Evolutionary conservation across 2,329 filamentous ascomycete genomes (phyloP).

Genomic region (Tolypocladium amazonense): DNA sequence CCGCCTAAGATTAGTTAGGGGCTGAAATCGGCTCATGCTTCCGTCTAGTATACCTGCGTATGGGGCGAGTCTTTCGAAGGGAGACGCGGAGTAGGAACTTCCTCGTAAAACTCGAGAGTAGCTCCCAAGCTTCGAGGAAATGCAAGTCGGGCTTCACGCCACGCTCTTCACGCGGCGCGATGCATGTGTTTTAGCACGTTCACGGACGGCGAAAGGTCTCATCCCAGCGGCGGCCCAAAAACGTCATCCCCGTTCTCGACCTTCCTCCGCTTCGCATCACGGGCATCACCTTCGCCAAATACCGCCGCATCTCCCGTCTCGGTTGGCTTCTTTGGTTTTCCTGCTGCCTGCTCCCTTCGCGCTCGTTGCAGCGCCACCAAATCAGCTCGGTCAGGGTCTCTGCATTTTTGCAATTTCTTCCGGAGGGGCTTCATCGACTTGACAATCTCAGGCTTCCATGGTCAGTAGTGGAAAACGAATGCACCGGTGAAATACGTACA

Average conservation of each 20-base stretch:
- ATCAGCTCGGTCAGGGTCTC: constrained; percentile 65
- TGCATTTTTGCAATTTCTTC: constrained; percentile 61
- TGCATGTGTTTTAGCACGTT: no score
- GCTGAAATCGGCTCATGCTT: background rate
- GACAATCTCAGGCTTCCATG: constrained; percentile 27
- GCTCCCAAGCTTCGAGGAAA: background rate
- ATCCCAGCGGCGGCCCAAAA: constrained; percentile 33
- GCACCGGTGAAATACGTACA: constrained; percentile 21
- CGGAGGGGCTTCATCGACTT: constrained; percentile 45
- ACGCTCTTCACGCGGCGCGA: background rate
- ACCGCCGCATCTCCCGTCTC: constrained; percentile 30
- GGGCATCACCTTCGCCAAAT: constrained; percentile 29
- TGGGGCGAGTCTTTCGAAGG: background rate
- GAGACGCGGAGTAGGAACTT: background rate
- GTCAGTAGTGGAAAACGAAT: background rate
- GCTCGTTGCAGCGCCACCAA: constrained; percentile 58
- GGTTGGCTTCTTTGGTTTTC: constrained; percentile 32
- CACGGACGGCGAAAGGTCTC: background rate
- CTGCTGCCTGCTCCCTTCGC: constrained; percentile 43
- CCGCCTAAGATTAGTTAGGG: background rate
- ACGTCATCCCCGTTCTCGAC: constrained; percentile 31
- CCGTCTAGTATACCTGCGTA: background rate
- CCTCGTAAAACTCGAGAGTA: background rate
- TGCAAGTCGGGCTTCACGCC: background rate
- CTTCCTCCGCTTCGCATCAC: constrained; percentile 36